Conservation (phyloP, 768 basidiomycete genomes). For the Hericium erinaceus region DNA sequence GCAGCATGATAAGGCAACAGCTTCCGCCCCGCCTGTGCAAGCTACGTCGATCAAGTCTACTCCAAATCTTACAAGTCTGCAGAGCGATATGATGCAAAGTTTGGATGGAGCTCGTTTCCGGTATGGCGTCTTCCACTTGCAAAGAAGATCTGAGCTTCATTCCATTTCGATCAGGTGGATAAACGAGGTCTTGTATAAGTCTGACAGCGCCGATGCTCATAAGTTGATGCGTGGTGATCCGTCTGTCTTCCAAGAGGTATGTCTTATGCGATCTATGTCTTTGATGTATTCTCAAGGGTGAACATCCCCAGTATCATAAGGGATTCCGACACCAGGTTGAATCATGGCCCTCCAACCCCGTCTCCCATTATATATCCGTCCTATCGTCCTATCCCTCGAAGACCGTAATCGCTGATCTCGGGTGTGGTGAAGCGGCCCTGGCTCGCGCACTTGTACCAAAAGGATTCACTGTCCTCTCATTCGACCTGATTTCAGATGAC, state of each 20-base stretch:
- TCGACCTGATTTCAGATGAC: conserved; percentile 69
- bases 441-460: conserved; percentile 65
- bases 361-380: conserved; percentile 64
- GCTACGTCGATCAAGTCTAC: neutral
- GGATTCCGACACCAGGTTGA: conserved; percentile 89
- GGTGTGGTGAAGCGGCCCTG: conserved; percentile 89
- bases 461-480: conserved; percentile 64
- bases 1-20: neutral
- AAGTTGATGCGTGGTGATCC: conserved; percentile 82
- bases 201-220: conserved; percentile 62
- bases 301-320: conserved; percentile 64
- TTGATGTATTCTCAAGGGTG: neutral
- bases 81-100: conserved; percentile 68
- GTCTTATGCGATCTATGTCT: conserved; percentile 4
- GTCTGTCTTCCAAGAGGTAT: conserved; percentile 73
- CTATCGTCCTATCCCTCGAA: conserved; percentile 56
- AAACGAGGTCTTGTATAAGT: conserved; percentile 90
- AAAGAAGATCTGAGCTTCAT: neutral
- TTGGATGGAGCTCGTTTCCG: conserved; percentile 84
- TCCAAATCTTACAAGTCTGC: conserved; percentile 53
- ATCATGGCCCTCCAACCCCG: conserved; percentile 91
- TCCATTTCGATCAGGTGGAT: conserved; percentile 51
- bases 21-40: neutral
- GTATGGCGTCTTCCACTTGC: conserved; percentile 29
- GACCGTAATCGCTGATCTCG: conserved; percentile 84